Percentiles rank a stretch among this genome's conserved stretches.
Conservation (phyloP, 306 rosid genomes). For the Leucaena leucocephala region DNA sequence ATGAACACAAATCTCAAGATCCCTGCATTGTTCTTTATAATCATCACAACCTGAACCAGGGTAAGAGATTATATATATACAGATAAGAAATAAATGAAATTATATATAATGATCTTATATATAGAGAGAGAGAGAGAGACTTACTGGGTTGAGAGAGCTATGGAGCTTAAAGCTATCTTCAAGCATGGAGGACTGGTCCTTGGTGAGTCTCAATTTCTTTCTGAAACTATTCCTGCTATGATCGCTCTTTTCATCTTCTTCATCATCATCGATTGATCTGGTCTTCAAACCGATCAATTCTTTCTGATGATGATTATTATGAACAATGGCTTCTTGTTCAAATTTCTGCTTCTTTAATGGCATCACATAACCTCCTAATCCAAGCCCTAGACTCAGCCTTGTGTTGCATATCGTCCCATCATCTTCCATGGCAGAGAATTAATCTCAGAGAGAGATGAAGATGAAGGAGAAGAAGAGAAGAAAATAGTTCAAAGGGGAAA, state of each 20-base stretch:
- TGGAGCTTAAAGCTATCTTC: conserved; percentile 76
- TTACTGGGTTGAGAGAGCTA: conserved; percentile 43
- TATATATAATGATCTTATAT: neutral
- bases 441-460: neutral
- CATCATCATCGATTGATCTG: neutral
- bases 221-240: conserved; percentile 13
- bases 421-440: conserved; percentile 20
- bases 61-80: neutral
- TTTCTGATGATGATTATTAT: neutral
- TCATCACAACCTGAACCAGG: neutral
- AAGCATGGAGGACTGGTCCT: conserved; percentile 67
- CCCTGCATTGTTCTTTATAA: too few relatives aligned
- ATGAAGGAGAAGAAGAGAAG: too few relatives aligned
- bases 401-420: conserved; percentile 5
- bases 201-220: conserved; percentile 75
- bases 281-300: neutral
- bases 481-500: conserved; percentile 1
- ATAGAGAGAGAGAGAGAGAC: neutral
- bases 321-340: neutral
- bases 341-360: neutral
- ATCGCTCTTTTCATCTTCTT: neutral
- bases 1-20: too few relatives aligned
- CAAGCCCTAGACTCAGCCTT: conserved; percentile 15
- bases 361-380: neutral
- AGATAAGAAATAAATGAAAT: neutral